phyloP scores from a whole-genome alignment of 2,329 filamentous ascomycete species.

The Sclerotinia glacialis region DNA sequence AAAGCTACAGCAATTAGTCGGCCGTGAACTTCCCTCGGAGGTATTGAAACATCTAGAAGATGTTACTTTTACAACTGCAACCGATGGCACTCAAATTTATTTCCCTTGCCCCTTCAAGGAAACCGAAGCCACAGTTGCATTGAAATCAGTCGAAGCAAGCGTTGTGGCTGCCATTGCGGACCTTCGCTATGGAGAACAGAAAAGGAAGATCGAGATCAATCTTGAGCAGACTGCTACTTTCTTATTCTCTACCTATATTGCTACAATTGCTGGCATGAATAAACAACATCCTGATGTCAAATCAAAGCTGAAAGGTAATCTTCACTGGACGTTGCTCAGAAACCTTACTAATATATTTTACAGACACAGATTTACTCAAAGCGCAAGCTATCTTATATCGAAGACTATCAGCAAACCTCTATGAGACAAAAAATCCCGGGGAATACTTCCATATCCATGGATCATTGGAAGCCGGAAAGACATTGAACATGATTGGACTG shows the following conservation, averaged over 20 bases:
- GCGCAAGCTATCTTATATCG: constrained; percentile 71
- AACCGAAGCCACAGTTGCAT: constrained; percentile 45
- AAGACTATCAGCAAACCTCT: constrained; percentile 69
- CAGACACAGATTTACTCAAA: constrained; percentile 68
- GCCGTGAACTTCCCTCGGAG: constrained; percentile 30
- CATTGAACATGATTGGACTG: constrained; percentile 67
- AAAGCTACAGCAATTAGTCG: constrained; percentile 25
- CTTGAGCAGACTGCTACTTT: constrained; percentile 55
- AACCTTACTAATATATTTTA: not conserved
- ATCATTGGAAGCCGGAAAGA: constrained; percentile 67
- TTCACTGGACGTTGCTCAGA: not conserved
- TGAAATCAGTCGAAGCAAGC: constrained; percentile 47
- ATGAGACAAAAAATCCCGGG: constrained; percentile 62
- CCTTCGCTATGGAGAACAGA: constrained; percentile 47
- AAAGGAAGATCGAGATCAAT: constrained; percentile 49
- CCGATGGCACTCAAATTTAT: constrained; percentile 39
- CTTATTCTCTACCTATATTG: constrained; percentile 57
- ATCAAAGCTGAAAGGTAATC: constrained; percentile 44
- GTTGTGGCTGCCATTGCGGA: constrained; percentile 59
- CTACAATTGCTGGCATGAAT: constrained; percentile 52
- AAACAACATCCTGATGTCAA: constrained; percentile 49
- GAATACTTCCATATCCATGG: constrained; percentile 75
- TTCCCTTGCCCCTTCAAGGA: constrained; percentile 50
- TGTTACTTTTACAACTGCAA: constrained; percentile 32
- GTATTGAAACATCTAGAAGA: constrained; percentile 30